Evolutionary conservation across 148 eudicot species (phyloP).

Genomic region (Rhododendron simsii): DNA sequence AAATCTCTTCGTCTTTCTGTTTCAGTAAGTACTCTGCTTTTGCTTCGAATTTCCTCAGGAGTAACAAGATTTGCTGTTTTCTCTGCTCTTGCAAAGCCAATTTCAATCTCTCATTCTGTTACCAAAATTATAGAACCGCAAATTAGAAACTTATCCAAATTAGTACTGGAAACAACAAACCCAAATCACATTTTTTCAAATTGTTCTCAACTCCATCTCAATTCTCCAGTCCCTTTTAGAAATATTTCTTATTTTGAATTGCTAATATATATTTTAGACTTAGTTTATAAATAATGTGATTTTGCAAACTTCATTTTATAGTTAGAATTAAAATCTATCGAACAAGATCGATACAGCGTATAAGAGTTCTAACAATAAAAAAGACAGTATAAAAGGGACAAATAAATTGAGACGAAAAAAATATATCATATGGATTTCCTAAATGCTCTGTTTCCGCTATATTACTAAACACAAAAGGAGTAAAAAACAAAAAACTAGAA

Average conservation of each 20-base stretch:
- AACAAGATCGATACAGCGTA: no score
- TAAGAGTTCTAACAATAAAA: no score
- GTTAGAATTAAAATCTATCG: no score
- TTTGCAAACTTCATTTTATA: neutral
- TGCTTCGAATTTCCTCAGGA: constrained; percentile 39
- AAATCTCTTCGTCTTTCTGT: constrained; percentile 63
- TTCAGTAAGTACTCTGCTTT: constrained; percentile 26
- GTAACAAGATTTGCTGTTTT: constrained; percentile 37
- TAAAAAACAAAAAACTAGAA: neutral
- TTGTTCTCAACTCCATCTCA: no score
- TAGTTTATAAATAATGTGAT: neutral
- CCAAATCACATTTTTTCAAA: neutral
- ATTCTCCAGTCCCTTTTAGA: neutral
- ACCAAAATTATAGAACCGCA: neutral
- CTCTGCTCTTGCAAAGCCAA: constrained; percentile 57
- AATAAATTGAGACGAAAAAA: no score
- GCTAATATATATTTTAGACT: neutral
- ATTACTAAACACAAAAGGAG: no score
- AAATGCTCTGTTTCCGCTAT: no score
- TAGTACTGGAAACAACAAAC: neutral
- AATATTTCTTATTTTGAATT: no score
- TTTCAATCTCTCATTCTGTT: constrained; percentile 68
- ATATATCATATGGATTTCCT: no score
- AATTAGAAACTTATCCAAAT: neutral
- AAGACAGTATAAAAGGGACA: no score